Conservation (phyloP, 2,329 filamentous ascomycete species). For the Botrytis byssoidea region DNA sequence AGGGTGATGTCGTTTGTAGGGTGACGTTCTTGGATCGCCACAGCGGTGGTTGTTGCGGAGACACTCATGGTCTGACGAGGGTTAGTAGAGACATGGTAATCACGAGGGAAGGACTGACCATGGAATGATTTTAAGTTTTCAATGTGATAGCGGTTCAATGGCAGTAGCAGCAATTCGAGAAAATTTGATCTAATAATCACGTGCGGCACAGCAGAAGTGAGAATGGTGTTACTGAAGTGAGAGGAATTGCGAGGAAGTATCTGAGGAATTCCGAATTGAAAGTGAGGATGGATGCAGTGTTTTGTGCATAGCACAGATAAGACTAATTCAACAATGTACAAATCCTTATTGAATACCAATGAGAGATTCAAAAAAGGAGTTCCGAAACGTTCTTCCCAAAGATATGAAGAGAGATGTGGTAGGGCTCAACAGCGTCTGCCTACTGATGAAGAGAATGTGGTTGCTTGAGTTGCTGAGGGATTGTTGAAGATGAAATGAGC, state of each 20-base stretch:
- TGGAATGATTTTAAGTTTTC: not conserved
- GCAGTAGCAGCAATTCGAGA: not conserved
- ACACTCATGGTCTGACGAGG: not conserved
- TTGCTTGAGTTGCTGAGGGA: not conserved
- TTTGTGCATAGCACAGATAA: not conserved
- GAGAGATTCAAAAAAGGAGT: not conserved
- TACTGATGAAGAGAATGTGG: not conserved
- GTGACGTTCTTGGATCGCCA: slow-evolving; percentile 3
- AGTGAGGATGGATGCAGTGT: not conserved
- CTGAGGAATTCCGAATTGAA: not conserved
- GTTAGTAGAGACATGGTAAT: not conserved
- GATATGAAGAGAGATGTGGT: not conserved
- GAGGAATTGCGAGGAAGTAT: not conserved
- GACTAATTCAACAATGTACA: not conserved
- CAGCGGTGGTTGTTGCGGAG: not conserved
- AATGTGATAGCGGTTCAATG: not conserved
- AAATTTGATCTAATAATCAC: slow-evolving; percentile 5
- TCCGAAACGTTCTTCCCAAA: not conserved
- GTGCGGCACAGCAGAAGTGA: not conserved
- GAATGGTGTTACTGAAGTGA: not conserved
- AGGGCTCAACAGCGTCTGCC: not conserved
- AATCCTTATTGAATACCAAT: not conserved
- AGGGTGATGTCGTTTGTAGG: slow-evolving; percentile 22
- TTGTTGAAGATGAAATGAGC: not conserved
- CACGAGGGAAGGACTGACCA: not conserved